Evolutionary conservation across 2,329 filamentous ascomycete species (phyloP), one percentile per base, ranked within the genome.

Genomic region (Xylariaceae sp.): DNA sequence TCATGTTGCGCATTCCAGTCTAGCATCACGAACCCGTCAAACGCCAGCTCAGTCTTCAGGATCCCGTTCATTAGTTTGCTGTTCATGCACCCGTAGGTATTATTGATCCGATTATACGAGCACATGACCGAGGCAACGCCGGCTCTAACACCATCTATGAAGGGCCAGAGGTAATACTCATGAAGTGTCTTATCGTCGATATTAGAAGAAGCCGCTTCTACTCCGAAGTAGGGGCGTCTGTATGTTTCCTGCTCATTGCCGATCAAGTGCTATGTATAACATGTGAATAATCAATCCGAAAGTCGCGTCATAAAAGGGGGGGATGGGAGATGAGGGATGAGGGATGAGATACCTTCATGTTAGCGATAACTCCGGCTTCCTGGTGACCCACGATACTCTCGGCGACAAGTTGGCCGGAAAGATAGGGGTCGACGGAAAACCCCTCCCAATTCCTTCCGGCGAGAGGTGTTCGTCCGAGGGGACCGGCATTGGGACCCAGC

Each of bases 321-420:
- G 42, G 29, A 11, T 27, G 19, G 30, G 9, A 42, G 45, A 40
- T 29, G 12, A 19, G 5, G 45, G 3, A 30, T 6, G 12, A 11
- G 34, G 31, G 11, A 35, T 40, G 9, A 41, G 9, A 2, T 39
- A 75, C 74, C 69, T 80, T 92, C 76, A 76, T 84, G 73, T 85
- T 89, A 53, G 89, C 88, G 68, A 95, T 87, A 39, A 92, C 84
- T 63, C 89, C 89, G 2, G 85, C 84, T 64, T 85, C 82, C 67
- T 94, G 89, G 50, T 90, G 88, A 32, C 88, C 89, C 59, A 80
- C 77, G 62, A 92, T 81, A 1, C 86, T 87, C 64, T 89, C 80
- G n/a, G 80, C 80, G 56, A 87, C 86, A 54, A 88, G 75, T 55
- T 83, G 77, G 26, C 88, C 89, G 1, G 87, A 85, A 32, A 90